phyloP scores from a whole-genome alignment of 768 basidiomycete species.

The Myochromella boudieri region DNA sequence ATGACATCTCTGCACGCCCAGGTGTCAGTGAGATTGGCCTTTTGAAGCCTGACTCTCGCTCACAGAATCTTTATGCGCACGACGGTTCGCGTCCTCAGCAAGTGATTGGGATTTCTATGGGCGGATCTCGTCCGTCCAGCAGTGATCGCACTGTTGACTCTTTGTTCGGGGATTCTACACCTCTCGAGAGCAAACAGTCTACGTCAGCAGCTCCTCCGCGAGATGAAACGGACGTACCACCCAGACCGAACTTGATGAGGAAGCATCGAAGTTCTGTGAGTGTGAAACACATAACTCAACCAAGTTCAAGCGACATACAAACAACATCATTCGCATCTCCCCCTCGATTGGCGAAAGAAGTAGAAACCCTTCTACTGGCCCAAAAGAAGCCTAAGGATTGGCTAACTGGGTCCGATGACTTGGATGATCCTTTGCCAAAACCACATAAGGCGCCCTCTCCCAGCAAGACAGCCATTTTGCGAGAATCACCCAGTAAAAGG shows the following conservation, averaged over 20 bases:
- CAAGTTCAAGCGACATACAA: constrained; percentile 3
- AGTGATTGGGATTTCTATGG: constrained; percentile 53
- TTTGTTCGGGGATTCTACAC: neutral
- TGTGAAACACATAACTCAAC: constrained; percentile 35
- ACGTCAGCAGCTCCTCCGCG: neutral
- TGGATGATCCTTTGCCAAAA: constrained; percentile 20
- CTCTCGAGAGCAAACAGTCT: too few relatives aligned
- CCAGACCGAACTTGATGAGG: constrained; percentile 46
- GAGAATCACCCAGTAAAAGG: constrained; percentile 72
- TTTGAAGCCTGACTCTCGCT: constrained; percentile 21
- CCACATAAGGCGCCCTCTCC: constrained; percentile 17
- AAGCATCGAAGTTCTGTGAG: constrained; percentile 49
- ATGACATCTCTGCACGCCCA: constrained; percentile 4
- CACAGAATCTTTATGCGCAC: constrained; percentile 21
- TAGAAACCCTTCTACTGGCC: neutral
- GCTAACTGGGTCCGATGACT: constrained; percentile 70
- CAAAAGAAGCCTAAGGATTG: constrained; percentile 47
- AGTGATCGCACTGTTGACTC: constrained; percentile 1
- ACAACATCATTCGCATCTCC: neutral
- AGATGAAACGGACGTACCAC: constrained; percentile 1
- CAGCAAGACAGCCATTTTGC: constrained; percentile 48
- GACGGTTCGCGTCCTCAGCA: constrained; percentile 57
- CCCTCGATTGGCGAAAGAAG: neutral
- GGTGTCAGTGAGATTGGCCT: constrained; percentile 9
- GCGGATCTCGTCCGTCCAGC: constrained; percentile 28